A percentile compares a stretch with the other conserved stretches of the same genome.
These are phyloP conservation scores for Sisymbrium altissimum DNA, from an alignment of 345 rosid genomes.

Conservation along the genomic window DNA sequence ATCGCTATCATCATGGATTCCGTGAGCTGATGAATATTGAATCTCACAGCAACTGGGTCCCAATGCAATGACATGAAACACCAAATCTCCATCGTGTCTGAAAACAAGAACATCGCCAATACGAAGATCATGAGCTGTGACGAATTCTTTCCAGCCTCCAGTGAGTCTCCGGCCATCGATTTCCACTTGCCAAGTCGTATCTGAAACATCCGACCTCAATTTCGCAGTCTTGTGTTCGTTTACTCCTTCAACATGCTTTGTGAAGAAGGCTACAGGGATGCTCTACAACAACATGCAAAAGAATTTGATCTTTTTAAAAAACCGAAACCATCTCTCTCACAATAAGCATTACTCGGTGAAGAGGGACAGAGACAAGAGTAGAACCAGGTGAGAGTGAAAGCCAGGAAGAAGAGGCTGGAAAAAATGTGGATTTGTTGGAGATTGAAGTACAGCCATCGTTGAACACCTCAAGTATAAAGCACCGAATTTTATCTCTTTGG, in stretches of 20 bases:
- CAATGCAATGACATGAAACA: constrained; percentile 15
- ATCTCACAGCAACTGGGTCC: constrained; percentile 21
- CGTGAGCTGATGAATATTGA: constrained; percentile 2
- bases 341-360: background rate
- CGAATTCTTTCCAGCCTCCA: constrained; percentile 25
- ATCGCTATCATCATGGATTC: background rate
- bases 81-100: constrained; percentile 23
- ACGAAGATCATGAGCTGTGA: constrained; percentile 16
- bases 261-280: constrained; percentile 14
- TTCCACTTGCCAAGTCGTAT: constrained; percentile 6
- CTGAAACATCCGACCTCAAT: constrained; percentile 10
- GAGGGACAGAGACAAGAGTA: background rate
- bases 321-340: constrained; percentile 1
- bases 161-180: constrained; percentile 14
- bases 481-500: background rate
- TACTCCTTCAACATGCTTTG: background rate
- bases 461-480: background rate
- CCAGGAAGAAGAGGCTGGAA: constrained; percentile 27
- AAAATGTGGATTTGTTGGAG: constrained; percentile 23
- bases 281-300: constrained; percentile 22
- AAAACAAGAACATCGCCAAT: constrained; percentile 25
- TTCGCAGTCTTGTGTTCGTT: background rate
- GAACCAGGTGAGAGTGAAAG: constrained; percentile 2
- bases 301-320: background rate
- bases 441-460: constrained; percentile 15